Conservation (phyloP, 495 filamentous ascomycete species). For the Podospora didyma region DNA sequence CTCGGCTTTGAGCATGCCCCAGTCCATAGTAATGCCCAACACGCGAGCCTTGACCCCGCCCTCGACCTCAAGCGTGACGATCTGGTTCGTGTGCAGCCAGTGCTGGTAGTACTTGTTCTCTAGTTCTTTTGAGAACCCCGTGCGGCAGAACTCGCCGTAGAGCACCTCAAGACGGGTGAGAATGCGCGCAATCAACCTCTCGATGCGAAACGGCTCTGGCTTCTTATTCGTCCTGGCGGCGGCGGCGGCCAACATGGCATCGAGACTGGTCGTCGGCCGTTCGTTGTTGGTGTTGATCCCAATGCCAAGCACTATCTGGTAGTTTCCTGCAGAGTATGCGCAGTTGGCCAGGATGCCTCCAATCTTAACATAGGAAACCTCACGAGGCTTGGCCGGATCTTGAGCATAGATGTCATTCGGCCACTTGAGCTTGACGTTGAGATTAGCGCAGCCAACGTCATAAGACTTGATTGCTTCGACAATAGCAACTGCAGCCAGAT, state of each 20-base stretch:
- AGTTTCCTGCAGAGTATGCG: conserved; percentile 69
- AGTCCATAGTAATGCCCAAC: conserved; percentile 83
- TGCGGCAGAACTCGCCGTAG: conserved; percentile 66
- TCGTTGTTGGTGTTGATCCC: conserved; percentile 86
- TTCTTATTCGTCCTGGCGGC: not conserved
- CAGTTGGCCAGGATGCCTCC: conserved; percentile 93
- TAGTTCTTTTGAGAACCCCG: conserved; percentile 67
- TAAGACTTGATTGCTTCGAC: conserved; percentile 82
- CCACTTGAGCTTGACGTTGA: conserved; percentile 92
- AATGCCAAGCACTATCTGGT: conserved; percentile 84
- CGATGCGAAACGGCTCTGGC: conserved; percentile 56
- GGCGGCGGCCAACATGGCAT: conserved; percentile 60
- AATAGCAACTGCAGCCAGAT: conserved; percentile 85
- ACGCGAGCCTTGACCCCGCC: conserved; percentile 76
- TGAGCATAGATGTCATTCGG: conserved; percentile 93
- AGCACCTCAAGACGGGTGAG: conserved; percentile 74
- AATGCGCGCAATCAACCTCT: conserved; percentile 81
- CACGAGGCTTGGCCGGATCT: conserved; percentile 59
- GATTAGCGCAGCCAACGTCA: conserved; percentile 57
- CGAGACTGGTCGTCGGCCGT: conserved; percentile 82
- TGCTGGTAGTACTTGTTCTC: conserved; percentile 76
- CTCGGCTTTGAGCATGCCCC: conserved; percentile 77
- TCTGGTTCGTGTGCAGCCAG: conserved; percentile 90
- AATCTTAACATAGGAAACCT: conserved; percentile 78
- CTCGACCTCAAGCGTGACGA: conserved; percentile 83